phyloP scores from a whole-genome alignment of 176 grass and related monocot genomes.

The sorghum (Sorghum bicolor) region DNA sequence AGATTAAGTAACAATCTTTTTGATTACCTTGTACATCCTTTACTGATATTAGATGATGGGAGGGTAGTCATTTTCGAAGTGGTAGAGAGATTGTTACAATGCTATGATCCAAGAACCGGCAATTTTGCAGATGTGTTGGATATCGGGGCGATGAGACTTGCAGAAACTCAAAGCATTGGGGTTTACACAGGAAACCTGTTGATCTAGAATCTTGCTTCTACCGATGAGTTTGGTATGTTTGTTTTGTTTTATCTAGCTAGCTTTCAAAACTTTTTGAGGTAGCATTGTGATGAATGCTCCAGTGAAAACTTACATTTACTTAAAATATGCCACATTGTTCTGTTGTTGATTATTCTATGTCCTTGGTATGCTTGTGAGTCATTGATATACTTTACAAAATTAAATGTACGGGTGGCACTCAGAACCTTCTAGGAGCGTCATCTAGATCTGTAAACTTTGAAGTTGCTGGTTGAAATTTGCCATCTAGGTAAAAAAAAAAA shows the following conservation, averaged over 20 bases:
- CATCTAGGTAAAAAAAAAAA: neutral
- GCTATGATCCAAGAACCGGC: neutral
- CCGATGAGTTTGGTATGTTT: neutral
- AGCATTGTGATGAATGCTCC: neutral
- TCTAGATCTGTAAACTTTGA: neutral
- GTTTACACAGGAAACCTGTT: neutral
- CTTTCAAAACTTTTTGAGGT: neutral
- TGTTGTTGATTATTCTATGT: neutral
- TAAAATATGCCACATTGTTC: neutral
- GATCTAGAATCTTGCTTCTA: neutral
- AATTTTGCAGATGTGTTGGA: neutral
- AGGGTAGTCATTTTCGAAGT: neutral
- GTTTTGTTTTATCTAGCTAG: neutral
- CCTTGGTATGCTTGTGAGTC: neutral
- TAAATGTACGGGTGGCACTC: neutral
- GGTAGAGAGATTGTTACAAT: neutral
- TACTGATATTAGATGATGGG: neutral
- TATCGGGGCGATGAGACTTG: fast-evolving
- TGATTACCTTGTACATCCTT: neutral
- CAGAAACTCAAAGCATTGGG: neutral
- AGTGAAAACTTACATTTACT: neutral
- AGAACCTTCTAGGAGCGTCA: neutral
- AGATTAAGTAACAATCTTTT: neutral
- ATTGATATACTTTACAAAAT: neutral
- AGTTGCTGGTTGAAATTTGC: neutral